Evolutionary conservation across 2,329 filamentous ascomycete genomes (phyloP), one percentile per base, ranked within the genome.

Genomic region (Plenodomus tracheiphilus): DNA sequence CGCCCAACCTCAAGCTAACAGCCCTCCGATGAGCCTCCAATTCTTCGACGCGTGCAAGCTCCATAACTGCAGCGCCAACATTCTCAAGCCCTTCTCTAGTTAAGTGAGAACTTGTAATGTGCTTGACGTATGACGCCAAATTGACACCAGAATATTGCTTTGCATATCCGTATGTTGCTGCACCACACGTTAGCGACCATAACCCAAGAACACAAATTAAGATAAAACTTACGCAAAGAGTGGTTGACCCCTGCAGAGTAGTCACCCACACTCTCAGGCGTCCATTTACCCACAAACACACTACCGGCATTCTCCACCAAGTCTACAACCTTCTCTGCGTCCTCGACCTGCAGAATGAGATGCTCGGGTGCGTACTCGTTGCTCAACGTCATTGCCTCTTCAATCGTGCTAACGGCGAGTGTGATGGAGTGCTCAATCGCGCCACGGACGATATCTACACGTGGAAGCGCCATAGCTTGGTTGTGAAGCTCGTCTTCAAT

Each of bases 111-210:
- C 89, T 94, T 32, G 94, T 99, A 67, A 99, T 97, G 79, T 97
- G 91, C 79, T 99, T 99, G 72, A 96, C 83, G 75, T 97, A 99
- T 2, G 93, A 97, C 25, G 85, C 91, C 5, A 99, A 83, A 73
- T 96, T 99, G 68, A 99, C 94, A 43, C 94, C 94, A 5, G 91
- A 97, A 78, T 99, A 99, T 74, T 99, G 94, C 77, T 96, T 96
- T 41, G 94, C 94, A 66, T 96, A 99, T 35, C 94, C 94, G 69
- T 97, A 99, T 0, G 94, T 99, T 43, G 94, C 91, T 96, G n/a
- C 30, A 8, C 2, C 19, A 61, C 20, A 11, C 44, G 28, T 62
- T 39, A 64, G 46, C 35, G 43, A 17, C 38, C 15, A 10, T 20
- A 0, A 30, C 2, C 10, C 16, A 34, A 20, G 37, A 21, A 30